Evolutionary conservation across 345 rosid species (phyloP), one percentile per base, ranked within the genome.

Genomic region (Isatis tinctoria): DNA sequence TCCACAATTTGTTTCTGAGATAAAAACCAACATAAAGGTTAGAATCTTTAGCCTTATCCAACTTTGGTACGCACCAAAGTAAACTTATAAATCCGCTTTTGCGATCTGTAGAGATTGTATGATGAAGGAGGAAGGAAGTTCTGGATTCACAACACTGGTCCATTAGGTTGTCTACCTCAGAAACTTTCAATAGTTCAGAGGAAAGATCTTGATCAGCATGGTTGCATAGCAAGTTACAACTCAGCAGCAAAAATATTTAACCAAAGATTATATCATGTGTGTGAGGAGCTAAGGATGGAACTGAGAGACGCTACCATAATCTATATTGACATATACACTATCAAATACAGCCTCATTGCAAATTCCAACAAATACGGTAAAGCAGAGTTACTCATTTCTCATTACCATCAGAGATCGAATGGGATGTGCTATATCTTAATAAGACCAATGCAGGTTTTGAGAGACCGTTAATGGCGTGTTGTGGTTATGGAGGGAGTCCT

Each of bases 101-200:
- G 4, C 41, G 12, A 4, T 32, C 39, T 69, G 53, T 47, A 92
- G 92, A 65, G 68, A 49, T 74, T 90, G 60, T 85, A 90, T 51
- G 49, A 76, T 78, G 79, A 84, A 73, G 96, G 96, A 52, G 93
- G 88, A 7, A 82, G 95, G 78, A 88, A 84, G 77, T 90, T 92
- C 66, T 92, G 96, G 98, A 77, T 92, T 45, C 95, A 92, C 77
- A 92, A 92, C 74, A 92, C 95, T 0, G 95, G 96, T 20, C 98
- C 96, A 5, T 61, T 92, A 33, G 98, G 96, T 40, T 92, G 98
- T 77, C 84, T 92, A 7, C 98, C 98, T 65, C 96, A 92, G 56
- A 87, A 86, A 65, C 98, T 92, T 65, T 74, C 90, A 14, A 52
- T 81, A 53, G 85, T 74, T 56, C 58, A 74, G 49, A 82, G 74